Conservation (phyloP, 1,284 basidiomycete species). For the Pterula multifida region DNA sequence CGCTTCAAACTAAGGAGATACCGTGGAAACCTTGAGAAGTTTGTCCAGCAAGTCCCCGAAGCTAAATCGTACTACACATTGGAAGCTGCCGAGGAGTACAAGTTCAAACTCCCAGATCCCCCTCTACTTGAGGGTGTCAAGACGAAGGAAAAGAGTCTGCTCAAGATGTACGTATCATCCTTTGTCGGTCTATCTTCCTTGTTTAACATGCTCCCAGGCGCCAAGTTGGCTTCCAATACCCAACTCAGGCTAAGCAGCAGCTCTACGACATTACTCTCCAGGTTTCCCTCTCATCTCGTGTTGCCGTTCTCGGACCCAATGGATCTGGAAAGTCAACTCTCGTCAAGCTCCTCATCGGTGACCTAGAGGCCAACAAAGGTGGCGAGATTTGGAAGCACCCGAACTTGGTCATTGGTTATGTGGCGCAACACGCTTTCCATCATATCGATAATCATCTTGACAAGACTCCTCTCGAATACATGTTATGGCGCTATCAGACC, state of each 20-base stretch:
- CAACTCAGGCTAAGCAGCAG: slow-evolving; percentile 75
- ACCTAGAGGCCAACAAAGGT: slow-evolving; percentile 92
- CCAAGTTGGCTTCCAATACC: slow-evolving; percentile 96
- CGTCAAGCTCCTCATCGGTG: slow-evolving; percentile 97
- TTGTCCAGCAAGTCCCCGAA: slow-evolving; percentile 91
- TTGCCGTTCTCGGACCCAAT: slow-evolving; percentile 93
- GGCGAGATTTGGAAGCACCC: slow-evolving; percentile 99
- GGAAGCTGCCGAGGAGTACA: slow-evolving; percentile 89
- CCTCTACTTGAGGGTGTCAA: slow-evolving; percentile 98
- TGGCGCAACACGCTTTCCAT: slow-evolving; percentile 98
- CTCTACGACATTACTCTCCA: slow-evolving; percentile 92
- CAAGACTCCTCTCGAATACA: slow-evolving; percentile 97
- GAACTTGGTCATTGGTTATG: slow-evolving; percentile 97
- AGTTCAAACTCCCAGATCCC: slow-evolving; percentile 92
- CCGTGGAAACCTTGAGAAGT: slow-evolving; percentile 94
- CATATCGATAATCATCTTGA: slow-evolving; percentile 97
- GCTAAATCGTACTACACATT: slow-evolving; percentile 98
- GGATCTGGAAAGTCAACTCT: slow-evolving; percentile 98
- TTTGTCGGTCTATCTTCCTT: neutral
- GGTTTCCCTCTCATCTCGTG: slow-evolving; percentile 95
- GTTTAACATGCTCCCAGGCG: slow-evolving; percentile 27
- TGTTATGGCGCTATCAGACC: slow-evolving; percentile 99
- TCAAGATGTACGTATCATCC: slow-evolving; percentile 65
- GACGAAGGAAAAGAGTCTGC: slow-evolving; percentile 96
- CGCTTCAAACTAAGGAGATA: slow-evolving; percentile 98